These are phyloP conservation scores for Pisolithus microcarpus DNA, from an alignment of 768 basidiomycete species.

Conservation along the genomic window DNA sequence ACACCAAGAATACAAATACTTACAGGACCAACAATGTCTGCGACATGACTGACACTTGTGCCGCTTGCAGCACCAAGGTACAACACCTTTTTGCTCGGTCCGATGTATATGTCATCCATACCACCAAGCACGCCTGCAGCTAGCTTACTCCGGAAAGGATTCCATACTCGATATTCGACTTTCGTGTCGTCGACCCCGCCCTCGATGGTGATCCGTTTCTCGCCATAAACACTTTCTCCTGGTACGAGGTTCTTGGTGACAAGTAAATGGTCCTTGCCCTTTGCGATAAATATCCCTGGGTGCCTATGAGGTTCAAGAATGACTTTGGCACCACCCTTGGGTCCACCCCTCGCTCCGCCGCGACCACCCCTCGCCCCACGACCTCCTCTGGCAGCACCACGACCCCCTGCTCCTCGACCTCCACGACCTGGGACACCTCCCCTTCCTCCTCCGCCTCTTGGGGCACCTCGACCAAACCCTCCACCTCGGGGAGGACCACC, in stretches of 20 bases:
- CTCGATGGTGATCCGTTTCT: constrained; percentile 92
- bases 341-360: constrained; percentile 63
- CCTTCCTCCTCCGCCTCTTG: constrained; percentile 35
- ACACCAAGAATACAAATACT: constrained; percentile 21
- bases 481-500: constrained; percentile 22
- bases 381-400: constrained; percentile 34
- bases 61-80: constrained; percentile 98
- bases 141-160: constrained; percentile 95
- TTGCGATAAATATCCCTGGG: constrained; percentile 91
- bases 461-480: constrained; percentile 32
- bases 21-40: constrained; percentile 96
- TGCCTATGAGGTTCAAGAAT: constrained; percentile 95
- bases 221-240: constrained; percentile 96
- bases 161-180: constrained; percentile 98
- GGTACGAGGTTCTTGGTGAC: constrained; percentile 98
- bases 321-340: constrained; percentile 77
- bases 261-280: constrained; percentile 93
- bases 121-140: constrained; percentile 96
- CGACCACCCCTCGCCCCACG: constrained; percentile 47
- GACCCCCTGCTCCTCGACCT: constrained; percentile 31
- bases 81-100: constrained; percentile 90
- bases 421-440: constrained; percentile 31
- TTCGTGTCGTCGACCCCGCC: constrained; percentile 71
- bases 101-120: constrained; percentile 87
- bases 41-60: constrained; percentile 97